Conservation (phyloP, 176 grass and related monocot species). For the Secale cereale region DNA sequence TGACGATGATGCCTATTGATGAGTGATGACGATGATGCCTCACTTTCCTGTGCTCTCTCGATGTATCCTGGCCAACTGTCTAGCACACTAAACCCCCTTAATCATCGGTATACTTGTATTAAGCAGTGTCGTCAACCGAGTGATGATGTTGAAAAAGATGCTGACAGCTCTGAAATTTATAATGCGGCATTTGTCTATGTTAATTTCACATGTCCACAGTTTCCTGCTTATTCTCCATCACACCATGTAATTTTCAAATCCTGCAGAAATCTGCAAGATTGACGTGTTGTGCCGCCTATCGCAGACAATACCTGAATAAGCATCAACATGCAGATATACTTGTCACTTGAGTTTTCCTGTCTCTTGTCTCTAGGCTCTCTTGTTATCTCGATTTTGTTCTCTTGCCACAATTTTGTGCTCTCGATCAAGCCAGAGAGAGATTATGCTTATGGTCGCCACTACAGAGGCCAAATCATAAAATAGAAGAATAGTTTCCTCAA, state of each 20-base stretch:
- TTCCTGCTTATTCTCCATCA: not conserved
- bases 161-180: not conserved
- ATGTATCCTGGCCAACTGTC: conserved; percentile 7
- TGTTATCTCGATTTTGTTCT: not conserved
- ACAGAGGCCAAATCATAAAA: too few relatives aligned
- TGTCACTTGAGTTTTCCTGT: not conserved
- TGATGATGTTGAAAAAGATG: not conserved
- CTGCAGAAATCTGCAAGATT: conserved; percentile 1
- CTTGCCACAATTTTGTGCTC: not conserved
- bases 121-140: not conserved
- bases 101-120: not conserved
- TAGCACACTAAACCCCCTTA: not conserved
- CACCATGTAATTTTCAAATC: not conserved
- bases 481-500: too few relatives aligned
- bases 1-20: too few relatives aligned
- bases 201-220: not conserved
- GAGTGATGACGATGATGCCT: conserved; percentile 9
- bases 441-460: not conserved
- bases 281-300: not conserved
- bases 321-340: not conserved
- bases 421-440: not conserved
- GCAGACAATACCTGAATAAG: conserved; percentile 11
- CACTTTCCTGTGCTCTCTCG: not conserved
- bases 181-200: too few relatives aligned
- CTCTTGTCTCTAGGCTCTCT: not conserved